Evolutionary conservation across 192 early-diverging fungal species (phyloP), one percentile per base, ranked within the genome.

Genomic region (Podila minutissima): DNA sequence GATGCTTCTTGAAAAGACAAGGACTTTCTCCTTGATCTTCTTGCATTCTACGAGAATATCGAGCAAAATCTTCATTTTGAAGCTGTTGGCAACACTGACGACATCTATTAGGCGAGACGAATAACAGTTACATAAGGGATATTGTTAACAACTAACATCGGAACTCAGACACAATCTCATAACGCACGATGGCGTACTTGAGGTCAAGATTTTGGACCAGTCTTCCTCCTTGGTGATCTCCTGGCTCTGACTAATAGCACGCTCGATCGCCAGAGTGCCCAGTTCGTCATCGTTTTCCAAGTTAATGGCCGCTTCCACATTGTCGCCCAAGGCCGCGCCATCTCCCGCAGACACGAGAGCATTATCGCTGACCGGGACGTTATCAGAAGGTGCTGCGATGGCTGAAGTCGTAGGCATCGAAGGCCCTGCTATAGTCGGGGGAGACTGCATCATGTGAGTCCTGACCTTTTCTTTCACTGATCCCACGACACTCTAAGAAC

Each of bases 1-100:
- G 12, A 95, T 82, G 64, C 91, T 91, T 29, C 93, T 87, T 26
- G 90, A 89, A 73, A 94, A 95, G 22, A 95, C 74, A 13, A 95
- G 82, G 26, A 93, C 86, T 22, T 94, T 95, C 37, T 97, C 92
- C 20, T 84, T 78, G 9, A 81, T 32, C 8, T 31, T 49, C 13
- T 75, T 75, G 49, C 90, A 86, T 51, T 75, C 67, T 8, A 71
- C 64, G 1, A 93, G 67, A 55, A 95, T 92, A 17, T 88, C 76
- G 59, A 92, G 58, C 29, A 90, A 55, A n/a, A 95, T 66, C 31
- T 61, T 60, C 64, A 88, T 75, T 63, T 94, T 94, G 65, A 67
- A 55, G 62, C 87, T 85, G 49, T 85, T 67, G 17, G 62, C 58
- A 20, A 70, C 59, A 12, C 70, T 62, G 32, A 67, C 69, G 13